Evolutionary conservation across 129 eudicot species (phyloP), one percentile per base, ranked within the genome.

Genomic region (Flaveria sonorensis): DNA sequence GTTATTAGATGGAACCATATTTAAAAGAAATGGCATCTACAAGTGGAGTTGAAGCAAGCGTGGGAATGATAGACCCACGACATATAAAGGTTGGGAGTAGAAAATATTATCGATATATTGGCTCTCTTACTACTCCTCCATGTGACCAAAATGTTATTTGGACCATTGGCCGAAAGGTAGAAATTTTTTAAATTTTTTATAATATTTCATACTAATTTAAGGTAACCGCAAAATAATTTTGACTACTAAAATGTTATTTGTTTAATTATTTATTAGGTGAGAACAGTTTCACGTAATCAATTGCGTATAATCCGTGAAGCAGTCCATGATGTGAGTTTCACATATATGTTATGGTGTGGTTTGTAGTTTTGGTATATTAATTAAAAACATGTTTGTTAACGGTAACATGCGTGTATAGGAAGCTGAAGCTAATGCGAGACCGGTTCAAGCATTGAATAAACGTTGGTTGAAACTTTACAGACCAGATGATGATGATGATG

Each of bases 121-220:
- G 85, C n/a, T 82, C 85, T 24, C 80, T 82, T 47, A 82, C 82
- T 16, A 76, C 77, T 71, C 85, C 85, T 18, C 79, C 85, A 11
- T 82, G 82, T 13, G 18, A 57, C 62, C 74, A 82, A 40, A 28
- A 71, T 61, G 85, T 82, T 63, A 77, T 13, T 63, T 82, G 85
- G 85, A 82, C 85, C 36, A 60, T 82, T 30, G 77, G 71, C 47
- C 78, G 39, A 30, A 82, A 76, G 82, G 85, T 82, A 63, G 28
- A 16, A 18, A 18, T 7, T 55, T 3, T 55, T 55, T 18, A 21
- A 8, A 21, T 20, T 57, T 20, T 57, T 10, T 57, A 57, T 21
- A 57, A 7, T 20, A 21, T 57, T 20, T 57, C 14, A 20, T 20
- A 21, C 64, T 20, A 7, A 10, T 10, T 20, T 57, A 20, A 20